A percentile compares a stretch with the other conserved stretches of the same genome.
phyloP scores from a whole-genome alignment of 2,329 filamentous ascomycete genomes.

The Cladorrhinum sp. region DNA sequence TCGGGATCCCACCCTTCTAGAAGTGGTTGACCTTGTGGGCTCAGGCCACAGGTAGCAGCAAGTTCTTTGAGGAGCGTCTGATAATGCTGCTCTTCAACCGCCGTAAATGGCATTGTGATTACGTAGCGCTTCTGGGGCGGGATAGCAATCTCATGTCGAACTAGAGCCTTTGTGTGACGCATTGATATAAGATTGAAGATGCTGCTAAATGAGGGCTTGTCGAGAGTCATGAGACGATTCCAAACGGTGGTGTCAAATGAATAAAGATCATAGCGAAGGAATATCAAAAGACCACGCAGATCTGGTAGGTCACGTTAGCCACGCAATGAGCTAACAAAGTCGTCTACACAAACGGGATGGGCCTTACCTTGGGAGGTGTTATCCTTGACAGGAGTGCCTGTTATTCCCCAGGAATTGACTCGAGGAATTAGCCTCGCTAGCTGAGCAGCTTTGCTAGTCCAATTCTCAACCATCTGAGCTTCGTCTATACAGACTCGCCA shows the following conservation, averaged over 20 bases:
- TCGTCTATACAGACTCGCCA: constrained; percentile 79
- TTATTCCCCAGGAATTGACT: constrained; percentile 86
- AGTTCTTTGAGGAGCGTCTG: constrained; percentile 71
- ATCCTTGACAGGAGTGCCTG: constrained; percentile 83
- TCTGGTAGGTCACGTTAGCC: constrained; percentile 45
- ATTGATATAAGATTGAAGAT: constrained; percentile 73
- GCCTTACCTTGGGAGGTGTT: constrained; percentile 33
- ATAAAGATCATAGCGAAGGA: constrained; percentile 77
- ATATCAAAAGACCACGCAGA: constrained; percentile 75
- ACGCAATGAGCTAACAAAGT: no score
- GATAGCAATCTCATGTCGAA: constrained; percentile 74
- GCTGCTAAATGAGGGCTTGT: constrained; percentile 62
- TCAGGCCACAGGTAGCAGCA: constrained; percentile 66
- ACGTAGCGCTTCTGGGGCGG: constrained; percentile 83
- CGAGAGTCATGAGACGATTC: constrained; percentile 59
- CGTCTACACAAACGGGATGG: no score
- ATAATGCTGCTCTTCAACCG: constrained; percentile 90
- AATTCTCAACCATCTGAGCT: constrained; percentile 91
- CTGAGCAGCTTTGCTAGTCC: constrained; percentile 76
- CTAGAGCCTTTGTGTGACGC: constrained; percentile 79
- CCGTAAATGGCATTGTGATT: constrained; percentile 85
- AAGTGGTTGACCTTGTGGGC: constrained; percentile 60
- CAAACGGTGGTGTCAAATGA: constrained; percentile 63
- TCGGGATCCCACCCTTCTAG: constrained; percentile 63
- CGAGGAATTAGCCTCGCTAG: constrained; percentile 79